These are phyloP conservation scores for Exophiala dermatitidis DNA, from an alignment of 2,329 filamentous ascomycete species.

Conservation along the genomic window DNA sequence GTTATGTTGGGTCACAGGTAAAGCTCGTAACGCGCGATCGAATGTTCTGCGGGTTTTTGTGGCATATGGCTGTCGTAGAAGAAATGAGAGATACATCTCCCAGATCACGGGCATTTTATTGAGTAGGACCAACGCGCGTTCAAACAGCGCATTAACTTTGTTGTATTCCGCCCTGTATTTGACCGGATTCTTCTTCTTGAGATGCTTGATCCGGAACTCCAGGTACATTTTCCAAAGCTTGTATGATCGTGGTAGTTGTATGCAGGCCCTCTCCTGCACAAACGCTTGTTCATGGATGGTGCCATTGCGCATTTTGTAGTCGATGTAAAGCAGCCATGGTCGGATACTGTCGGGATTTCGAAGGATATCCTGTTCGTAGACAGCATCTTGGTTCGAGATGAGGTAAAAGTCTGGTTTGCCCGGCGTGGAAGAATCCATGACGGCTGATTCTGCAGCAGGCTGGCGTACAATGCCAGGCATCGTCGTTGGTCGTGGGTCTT, in stretches of 20 bases:
- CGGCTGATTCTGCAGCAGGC: constrained; percentile 3
- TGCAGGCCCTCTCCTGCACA: constrained; percentile 83
- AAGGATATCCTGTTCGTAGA: constrained; percentile 93
- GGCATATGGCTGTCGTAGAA: constrained; percentile 85
- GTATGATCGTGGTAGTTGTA: constrained; percentile 85
- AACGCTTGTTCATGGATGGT: constrained; percentile 77
- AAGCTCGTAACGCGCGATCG: constrained; percentile 80
- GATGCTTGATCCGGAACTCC: constrained; percentile 71
- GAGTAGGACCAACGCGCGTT: constrained; percentile 81
- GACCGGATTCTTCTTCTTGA: constrained; percentile 74
- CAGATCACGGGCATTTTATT: constrained; percentile 99
- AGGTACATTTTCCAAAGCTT: constrained; percentile 99
- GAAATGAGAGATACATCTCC: constrained; percentile 92
- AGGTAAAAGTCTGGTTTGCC: constrained; percentile 26
- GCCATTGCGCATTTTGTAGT: constrained; percentile 83
- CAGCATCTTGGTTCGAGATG: constrained; percentile 69
- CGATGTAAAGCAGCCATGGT: constrained; percentile 91
- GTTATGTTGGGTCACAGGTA: constrained; percentile 92
- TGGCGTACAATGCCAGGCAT: constrained; percentile 22
- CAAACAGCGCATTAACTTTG: constrained; percentile 93
- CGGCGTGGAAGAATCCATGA: constrained; percentile 14
- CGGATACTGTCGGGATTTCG: constrained; percentile 79
- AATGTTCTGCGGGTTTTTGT: constrained; percentile 81
- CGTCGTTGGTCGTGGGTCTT: background rate
- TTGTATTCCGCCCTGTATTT: constrained; percentile 71